phyloP scores from a whole-genome alignment of 2,329 filamentous ascomycete species.

The Tympanopsis confertula region DNA sequence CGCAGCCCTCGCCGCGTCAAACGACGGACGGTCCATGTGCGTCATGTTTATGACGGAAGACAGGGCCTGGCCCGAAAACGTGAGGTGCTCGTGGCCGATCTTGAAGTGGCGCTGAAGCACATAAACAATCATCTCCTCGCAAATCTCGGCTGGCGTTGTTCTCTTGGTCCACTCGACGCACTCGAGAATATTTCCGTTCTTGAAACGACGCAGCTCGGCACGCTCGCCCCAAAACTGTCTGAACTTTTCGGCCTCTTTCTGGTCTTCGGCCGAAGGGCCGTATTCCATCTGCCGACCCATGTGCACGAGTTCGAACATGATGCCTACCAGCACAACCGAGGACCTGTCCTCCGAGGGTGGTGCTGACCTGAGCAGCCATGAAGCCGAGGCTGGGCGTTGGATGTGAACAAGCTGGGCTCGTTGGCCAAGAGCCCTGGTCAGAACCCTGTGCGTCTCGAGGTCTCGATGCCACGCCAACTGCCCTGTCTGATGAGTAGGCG shows the following conservation, averaged over 20 bases:
- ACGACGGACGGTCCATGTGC: constrained; percentile 40
- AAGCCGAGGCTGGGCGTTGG: constrained; percentile 19
- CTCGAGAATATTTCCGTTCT: constrained; percentile 86
- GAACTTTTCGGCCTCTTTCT: constrained; percentile 70
- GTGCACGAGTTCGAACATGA: constrained; percentile 63
- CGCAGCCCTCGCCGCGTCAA: constrained; percentile 56
- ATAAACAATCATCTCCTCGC: constrained; percentile 70
- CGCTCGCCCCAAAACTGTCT: constrained; percentile 91
- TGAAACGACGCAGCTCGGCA: constrained; percentile 84
- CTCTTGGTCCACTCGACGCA: constrained; percentile 74
- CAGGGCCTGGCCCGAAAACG: constrained; percentile 36
- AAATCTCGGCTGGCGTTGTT: constrained; percentile 46
- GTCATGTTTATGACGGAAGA: constrained; percentile 33
- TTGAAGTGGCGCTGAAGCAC: constrained; percentile 60
- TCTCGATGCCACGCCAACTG: constrained; percentile 27
- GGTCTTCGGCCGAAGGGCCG: constrained; percentile 76
- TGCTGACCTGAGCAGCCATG: constrained; percentile 35
- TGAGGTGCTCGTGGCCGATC: constrained; percentile 38
- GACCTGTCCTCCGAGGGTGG: constrained; percentile 16
- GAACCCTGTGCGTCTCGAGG: constrained; percentile 45
- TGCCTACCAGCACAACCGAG: constrained; percentile 43
- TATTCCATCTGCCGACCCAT: constrained; percentile 71
- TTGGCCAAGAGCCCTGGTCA: constrained; percentile 65
- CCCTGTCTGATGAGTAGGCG: constrained; percentile 5
- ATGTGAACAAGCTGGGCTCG: constrained; percentile 61